Conservation (phyloP, 139 green algal species). For the Prasinococcaceae sp. region DNA sequence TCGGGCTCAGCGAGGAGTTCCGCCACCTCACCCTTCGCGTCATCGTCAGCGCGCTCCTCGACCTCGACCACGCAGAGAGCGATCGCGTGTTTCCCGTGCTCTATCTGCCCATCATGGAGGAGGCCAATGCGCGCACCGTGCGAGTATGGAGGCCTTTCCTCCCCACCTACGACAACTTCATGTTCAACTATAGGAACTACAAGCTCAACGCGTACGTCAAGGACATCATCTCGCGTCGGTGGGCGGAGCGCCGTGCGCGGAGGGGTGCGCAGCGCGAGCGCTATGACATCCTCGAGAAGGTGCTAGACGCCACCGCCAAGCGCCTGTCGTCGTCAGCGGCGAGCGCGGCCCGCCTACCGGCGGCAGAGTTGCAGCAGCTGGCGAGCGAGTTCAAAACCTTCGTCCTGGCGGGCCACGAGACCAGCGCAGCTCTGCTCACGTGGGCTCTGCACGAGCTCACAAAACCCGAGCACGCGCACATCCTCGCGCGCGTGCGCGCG, state of each 20-base stretch:
- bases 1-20: constrained; percentile 72
- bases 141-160: constrained; percentile 65
- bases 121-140: constrained; percentile 70
- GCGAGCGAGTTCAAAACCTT: constrained; percentile 96
- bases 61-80: constrained; percentile 66
- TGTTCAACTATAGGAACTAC: constrained; percentile 30
- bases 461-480: too few species aligned
- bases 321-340: constrained; percentile 43
- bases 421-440: constrained; percentile 78
- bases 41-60: constrained; percentile 79
- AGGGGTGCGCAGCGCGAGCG: neutral
- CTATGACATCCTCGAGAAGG: constrained; percentile 2
- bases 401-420: constrained; percentile 88
- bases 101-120: constrained; percentile 90
- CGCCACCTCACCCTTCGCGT: constrained; percentile 78
- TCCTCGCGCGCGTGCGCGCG: too few species aligned
- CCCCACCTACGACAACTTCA: constrained; percentile 43
- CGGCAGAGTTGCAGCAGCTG: constrained; percentile 61
- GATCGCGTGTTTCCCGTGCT: constrained; percentile 82
- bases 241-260: constrained; percentile 5
- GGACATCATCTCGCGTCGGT: constrained; percentile 22
- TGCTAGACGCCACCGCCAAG: constrained; percentile 57
- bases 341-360: constrained; percentile 4
- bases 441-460: constrained; percentile 70
- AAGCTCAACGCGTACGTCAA: constrained; percentile 70